phyloP scores from a whole-genome alignment of 129 eudicot genomes.

The Cynara cardunculus region DNA sequence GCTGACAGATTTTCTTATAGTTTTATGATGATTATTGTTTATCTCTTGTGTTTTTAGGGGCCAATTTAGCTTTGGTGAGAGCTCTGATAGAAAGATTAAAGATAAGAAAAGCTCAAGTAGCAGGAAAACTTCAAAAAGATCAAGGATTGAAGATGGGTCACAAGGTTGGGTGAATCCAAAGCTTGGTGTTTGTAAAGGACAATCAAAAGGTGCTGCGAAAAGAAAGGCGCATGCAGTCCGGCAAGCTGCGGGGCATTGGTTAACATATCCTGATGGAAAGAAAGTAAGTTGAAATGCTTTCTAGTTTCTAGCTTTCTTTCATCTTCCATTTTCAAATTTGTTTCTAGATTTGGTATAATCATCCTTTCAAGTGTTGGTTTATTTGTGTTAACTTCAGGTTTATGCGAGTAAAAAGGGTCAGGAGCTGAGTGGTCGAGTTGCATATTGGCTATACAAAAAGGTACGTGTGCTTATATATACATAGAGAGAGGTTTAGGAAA shows the following conservation, averaged over 20 bases:
- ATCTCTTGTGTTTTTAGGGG: constrained; percentile 50
- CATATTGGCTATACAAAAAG: constrained; percentile 72
- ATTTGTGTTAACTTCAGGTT: constrained; percentile 48
- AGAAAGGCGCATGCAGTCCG: constrained; percentile 54
- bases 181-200: constrained; percentile 21
- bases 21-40: not conserved
- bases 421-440: constrained; percentile 76
- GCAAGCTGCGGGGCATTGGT: constrained; percentile 68
- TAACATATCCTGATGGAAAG: constrained; percentile 55
- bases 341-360: not conserved
- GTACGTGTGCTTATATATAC: constrained; percentile 26
- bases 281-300: constrained; percentile 47
- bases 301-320: not conserved
- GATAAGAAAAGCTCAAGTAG: constrained; percentile 30
- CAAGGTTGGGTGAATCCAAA: constrained; percentile 78
- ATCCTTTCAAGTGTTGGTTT: not conserved
- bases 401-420: constrained; percentile 62
- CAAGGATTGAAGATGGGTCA: constrained; percentile 27
- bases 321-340: not conserved
- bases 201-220: constrained; percentile 52
- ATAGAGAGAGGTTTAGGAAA: too few species aligned
- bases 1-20: not conserved
- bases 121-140: constrained; percentile 25
- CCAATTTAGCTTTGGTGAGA: constrained; percentile 51
- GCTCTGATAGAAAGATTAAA: constrained; percentile 29